phyloP scores from a whole-genome alignment of 148 eudicot species.

The Rhododendron williamsianum region DNA sequence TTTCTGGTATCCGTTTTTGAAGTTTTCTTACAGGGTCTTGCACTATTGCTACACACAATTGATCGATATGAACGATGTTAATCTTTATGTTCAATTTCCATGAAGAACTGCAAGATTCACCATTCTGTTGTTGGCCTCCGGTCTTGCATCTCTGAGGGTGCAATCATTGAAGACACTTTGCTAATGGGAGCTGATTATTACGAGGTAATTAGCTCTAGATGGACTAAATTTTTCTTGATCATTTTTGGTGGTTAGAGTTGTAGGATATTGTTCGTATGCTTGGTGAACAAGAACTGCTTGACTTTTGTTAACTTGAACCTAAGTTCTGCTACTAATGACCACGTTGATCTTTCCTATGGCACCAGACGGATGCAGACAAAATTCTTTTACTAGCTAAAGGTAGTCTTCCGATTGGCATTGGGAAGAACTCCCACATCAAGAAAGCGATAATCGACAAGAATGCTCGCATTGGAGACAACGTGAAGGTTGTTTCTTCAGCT shows the following conservation, averaged over 20 bases:
- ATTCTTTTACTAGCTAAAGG: conserved; percentile 70
- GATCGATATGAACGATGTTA: not conserved
- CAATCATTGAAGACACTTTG: conserved; percentile 83
- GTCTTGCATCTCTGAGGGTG: conserved; percentile 92
- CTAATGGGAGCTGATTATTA: conserved; percentile 99
- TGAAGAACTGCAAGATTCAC: conserved; percentile 88
- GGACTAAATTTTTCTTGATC: not conserved
- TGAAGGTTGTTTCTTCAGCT: conserved; percentile 39
- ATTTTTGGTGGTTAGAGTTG: not conserved
- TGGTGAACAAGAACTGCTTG: not conserved
- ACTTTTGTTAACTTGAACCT: not conserved
- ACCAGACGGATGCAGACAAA: conserved; percentile 87
- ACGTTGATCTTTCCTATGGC: not conserved
- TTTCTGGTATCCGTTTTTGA: too few relatives aligned
- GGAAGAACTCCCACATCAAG: conserved; percentile 76
- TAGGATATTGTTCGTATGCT: not conserved
- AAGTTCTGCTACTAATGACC: not conserved
- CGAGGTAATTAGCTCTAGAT: conserved; percentile 42
- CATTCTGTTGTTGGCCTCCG: conserved; percentile 97
- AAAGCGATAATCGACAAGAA: conserved; percentile 92
- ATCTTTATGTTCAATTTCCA: not conserved
- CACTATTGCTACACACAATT: too few relatives aligned
- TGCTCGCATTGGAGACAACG: conserved; percentile 87
- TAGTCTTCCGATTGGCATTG: conserved; percentile 86
- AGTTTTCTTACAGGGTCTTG: too few relatives aligned